A percentile compares a stretch with the other conserved stretches of the same genome.
Conservation (phyloP, 169 alveolate genomes). For the Plasmodium knowlesi region DNA sequence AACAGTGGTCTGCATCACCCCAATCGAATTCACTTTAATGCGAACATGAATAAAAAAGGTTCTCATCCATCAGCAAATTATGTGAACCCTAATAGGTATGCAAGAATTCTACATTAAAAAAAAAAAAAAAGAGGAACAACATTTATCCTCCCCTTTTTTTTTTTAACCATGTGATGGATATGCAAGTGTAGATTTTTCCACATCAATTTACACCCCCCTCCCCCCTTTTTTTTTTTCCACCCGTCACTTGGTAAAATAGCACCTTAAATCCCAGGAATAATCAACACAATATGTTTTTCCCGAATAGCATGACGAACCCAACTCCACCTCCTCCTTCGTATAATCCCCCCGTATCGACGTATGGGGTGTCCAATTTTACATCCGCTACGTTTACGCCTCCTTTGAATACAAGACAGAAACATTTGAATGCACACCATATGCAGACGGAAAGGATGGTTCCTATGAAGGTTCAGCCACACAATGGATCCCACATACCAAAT, state of each 20-base stretch:
- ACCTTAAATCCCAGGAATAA: neutral
- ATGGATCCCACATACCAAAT: neutral
- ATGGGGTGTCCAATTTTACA: neutral
- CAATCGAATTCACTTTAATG: neutral
- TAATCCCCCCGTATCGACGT: neutral
- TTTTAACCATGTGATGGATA: neutral
- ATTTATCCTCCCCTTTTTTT: neutral
- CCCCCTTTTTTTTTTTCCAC: neutral
- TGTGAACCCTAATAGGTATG: constrained; percentile 33
- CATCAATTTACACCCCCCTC: neutral
- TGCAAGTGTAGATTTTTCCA: neutral
- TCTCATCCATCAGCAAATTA: constrained; percentile 1
- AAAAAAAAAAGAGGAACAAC: neutral
- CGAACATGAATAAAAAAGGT: neutral
- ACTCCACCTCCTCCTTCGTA: constrained; percentile 7
- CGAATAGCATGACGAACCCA: neutral
- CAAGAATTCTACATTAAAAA: neutral
- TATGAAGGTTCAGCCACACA: neutral
- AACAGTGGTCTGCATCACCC: neutral
- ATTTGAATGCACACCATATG: neutral
- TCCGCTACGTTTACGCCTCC: neutral
- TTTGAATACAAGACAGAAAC: neutral
- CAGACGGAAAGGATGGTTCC: neutral
- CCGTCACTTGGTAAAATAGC: neutral
- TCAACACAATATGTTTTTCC: neutral